phyloP scores from a whole-genome alignment of 1,139 yeast species.

The Tardiomyces digboiensis region DNA sequence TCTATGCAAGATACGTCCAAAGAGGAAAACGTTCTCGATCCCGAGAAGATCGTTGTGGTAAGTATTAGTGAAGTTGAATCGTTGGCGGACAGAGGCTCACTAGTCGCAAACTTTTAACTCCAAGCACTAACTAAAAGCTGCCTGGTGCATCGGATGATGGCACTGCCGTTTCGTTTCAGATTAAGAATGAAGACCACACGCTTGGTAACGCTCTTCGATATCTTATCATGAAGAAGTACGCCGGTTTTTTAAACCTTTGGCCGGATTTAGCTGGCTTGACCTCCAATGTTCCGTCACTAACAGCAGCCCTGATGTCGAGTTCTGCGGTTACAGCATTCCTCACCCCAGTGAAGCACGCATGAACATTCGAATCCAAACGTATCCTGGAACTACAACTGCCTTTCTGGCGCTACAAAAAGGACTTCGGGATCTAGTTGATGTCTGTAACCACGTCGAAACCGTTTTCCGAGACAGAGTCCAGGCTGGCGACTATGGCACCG shows the following conservation, averaged over 20 bases:
- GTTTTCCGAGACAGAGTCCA: slow-evolving; percentile 40
- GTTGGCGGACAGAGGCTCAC: too few relatives aligned
- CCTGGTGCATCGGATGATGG: slow-evolving; percentile 97
- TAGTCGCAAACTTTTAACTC: too few relatives aligned
- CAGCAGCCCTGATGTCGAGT: slow-evolving; percentile 77
- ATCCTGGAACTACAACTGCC: slow-evolving; percentile 66
- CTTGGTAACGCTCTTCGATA: slow-evolving; percentile 89
- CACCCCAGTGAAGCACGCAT: slow-evolving; percentile 93
- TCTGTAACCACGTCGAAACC: slow-evolving; percentile 78
- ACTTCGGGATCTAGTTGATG: slow-evolving; percentile 69
- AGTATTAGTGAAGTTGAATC: too few relatives aligned
- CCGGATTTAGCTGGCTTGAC: neutral
- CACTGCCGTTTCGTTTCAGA: slow-evolving; percentile 90
- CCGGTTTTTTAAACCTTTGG: neutral
- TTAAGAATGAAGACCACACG: slow-evolving; percentile 90
- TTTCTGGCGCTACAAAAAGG: slow-evolving; percentile 92
- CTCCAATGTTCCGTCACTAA: slow-evolving; percentile 1
- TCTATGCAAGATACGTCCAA: slow-evolving; percentile 3
- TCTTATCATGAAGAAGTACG: slow-evolving; percentile 81
- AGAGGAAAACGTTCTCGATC: slow-evolving; percentile 12
- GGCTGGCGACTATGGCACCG: slow-evolving; percentile 8
- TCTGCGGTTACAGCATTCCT: slow-evolving; percentile 98
- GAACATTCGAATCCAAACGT: slow-evolving; percentile 90
- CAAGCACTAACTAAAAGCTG: too few relatives aligned
- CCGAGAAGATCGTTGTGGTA: slow-evolving; percentile 22